phyloP scores from a whole-genome alignment of 2,329 filamentous ascomycete species.

The Elsinoe arachidis region DNA sequence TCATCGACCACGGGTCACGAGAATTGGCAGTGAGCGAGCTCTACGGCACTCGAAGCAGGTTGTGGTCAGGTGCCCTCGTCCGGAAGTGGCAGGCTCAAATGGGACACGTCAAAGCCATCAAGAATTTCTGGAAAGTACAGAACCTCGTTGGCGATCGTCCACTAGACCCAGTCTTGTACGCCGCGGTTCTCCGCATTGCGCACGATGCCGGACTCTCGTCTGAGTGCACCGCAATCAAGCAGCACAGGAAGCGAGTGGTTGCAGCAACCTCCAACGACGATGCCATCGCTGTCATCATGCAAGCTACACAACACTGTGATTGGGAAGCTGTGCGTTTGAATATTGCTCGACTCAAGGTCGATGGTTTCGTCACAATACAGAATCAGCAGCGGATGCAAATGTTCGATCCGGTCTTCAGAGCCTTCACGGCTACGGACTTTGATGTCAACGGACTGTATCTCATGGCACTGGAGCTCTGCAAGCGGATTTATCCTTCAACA shows the following conservation, averaged over 20 bases:
- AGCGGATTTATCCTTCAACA: neutral
- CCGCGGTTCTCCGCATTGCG: neutral
- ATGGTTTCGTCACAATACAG: slow-evolving; percentile 6
- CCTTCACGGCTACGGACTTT: neutral
- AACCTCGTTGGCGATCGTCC: slow-evolving; percentile 3
- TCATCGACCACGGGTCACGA: neutral
- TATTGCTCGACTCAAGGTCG: neutral
- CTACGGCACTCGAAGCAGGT: neutral
- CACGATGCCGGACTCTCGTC: neutral
- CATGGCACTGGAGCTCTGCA: neutral
- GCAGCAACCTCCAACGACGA: neutral
- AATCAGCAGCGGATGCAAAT: slow-evolving; percentile 1
- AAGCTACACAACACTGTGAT: neutral
- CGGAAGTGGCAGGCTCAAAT: neutral
- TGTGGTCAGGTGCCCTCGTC: neutral
- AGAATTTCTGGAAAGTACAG: slow-evolving; percentile 5
- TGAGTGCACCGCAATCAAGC: neutral
- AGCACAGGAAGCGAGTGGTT: neutral
- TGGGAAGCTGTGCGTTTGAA: neutral
- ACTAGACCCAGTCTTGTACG: neutral
- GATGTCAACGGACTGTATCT: neutral
- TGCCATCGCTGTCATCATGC: neutral
- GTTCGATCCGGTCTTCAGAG: slow-evolving; percentile 12
- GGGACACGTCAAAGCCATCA: neutral
- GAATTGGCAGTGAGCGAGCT: neutral